Evolutionary conservation across 2,329 filamentous ascomycete species (phyloP), one percentile per base, ranked within the genome.

Genomic region (Endocalyx cinctus): DNA sequence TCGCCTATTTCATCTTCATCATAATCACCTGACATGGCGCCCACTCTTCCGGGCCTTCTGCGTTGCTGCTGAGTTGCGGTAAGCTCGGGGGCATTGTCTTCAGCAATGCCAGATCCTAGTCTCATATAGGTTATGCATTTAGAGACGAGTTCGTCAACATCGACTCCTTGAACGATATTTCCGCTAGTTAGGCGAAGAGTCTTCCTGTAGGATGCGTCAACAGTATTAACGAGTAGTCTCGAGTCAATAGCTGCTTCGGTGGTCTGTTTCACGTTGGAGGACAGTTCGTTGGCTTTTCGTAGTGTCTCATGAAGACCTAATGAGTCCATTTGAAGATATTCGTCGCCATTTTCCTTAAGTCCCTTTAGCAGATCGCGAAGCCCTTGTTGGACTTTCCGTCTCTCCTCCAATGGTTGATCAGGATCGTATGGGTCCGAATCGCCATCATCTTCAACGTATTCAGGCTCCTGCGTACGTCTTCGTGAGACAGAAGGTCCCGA

Each of bases 51-150:
- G 14, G 57, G 50, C 26, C 48, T 54, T 41, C 71, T 57, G 25
- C 67, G 61, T 40, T 66, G 59, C 29, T 69, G 59, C 47, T 73
- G 68, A 12, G 70, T 69, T 41, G 64, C 62, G 4, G 66, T 71
- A 27, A 74, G 62, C 31, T 72, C 72, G 6, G 65, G 64, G 2
- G 66, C 67, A 25, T 72, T 55, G 25, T 73, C 67, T 30, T 74
- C 66, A 11, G 62, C 61, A 16, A 75, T 73, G 10, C 72, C 73
- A 6, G 72, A 66, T 4, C 78, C 83, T 22, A 75, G 71, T 15
- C 77, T 79, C 87, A 97, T 96, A 55, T 85, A 97, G 4, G 75
- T 77, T 39, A 94, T 87, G 57, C 84, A 90, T 59, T 94, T 94
- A 1, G 85, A 84, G 11, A 97, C 78, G 51, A 97, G 94, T 49